Base-by-base conservation (phyloP, 1,139 yeast species). In the Suhomyces terraborum region DNA sequence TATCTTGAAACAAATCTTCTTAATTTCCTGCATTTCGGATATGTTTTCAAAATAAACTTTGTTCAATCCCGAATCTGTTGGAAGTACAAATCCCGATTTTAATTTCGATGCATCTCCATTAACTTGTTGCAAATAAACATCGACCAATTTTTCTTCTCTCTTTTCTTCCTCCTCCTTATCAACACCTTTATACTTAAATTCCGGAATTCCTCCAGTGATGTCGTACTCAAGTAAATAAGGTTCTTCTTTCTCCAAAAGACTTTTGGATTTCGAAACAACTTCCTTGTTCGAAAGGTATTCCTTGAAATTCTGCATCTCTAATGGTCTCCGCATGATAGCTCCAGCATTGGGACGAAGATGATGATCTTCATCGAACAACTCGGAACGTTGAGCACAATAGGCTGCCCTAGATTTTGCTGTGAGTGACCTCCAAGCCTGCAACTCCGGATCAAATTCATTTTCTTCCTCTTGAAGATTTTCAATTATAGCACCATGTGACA, bases 1-100 rank as follows among this genome's bases (percentile, higher is more conserved):
- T 22, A 94, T 88, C 59, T 91, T 91, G 65, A 88, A 87, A 59
- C 98, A 91, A 4, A 88, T 74, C 54, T 82, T 85, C 42, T 98
- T 72, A 26, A 94, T 87, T 53, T 88, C 89, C 64, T 91, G 97
- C 73, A 93, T 88, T 51, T 84, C 79, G 4, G 73, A 67, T 37
- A 94, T 82, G 52, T 89, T 93, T 13, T 76, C 75, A 49, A 77
- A 72, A 45, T 88, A 70, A 10, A 80, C 67, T 10, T 76, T 73
- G 46, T 82, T 80, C 41, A 88, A 68, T 0, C 95, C 95, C 19
- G 68, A 62, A 27, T 73, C 69, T 0, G 60, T 59, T 2, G 72
- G 63, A 36, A 69, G 48, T 1, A 64, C 66, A 52, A 72, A 68
- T 1, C 53, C 50, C 0, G 72, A 62, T 30, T 55, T 50, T 13